Evolutionary conservation across 768 basidiomycete species (phyloP).

Genomic region (Hypsizygus marmoreus): DNA sequence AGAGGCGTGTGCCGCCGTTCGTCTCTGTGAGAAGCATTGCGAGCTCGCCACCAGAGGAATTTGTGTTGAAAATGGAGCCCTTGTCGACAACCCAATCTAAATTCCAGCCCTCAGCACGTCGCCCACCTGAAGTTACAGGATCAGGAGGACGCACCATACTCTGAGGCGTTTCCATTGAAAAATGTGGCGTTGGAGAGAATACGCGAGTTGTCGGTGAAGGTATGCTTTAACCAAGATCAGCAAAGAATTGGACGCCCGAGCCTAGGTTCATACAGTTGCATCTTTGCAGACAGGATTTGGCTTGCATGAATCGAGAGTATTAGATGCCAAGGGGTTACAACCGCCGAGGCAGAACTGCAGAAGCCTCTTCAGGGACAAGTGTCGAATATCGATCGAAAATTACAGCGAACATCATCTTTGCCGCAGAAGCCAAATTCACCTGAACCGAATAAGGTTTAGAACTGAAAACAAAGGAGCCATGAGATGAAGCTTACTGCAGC

Average conservation of each 20-base stretch:
- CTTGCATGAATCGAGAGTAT: slow-evolving; percentile 62
- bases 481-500: slow-evolving; percentile 45
- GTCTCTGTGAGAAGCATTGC: slow-evolving; percentile 66
- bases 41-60: slow-evolving; percentile 63
- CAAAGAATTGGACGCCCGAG: neutral
- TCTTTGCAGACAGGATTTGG: slow-evolving; percentile 74
- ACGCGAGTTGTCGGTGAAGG: slow-evolving; percentile 65
- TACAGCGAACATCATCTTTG: slow-evolving; percentile 38
- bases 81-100: slow-evolving; percentile 73
- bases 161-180: slow-evolving; percentile 74
- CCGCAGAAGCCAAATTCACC: slow-evolving; percentile 61
- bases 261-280: slow-evolving; percentile 41
- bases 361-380: slow-evolving; percentile 4
- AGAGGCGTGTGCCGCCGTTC: slow-evolving; percentile 77
- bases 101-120: neutral
- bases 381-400: neutral
- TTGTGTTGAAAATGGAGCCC: slow-evolving; percentile 66
- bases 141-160: slow-evolving; percentile 49
- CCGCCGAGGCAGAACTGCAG: slow-evolving; percentile 79
- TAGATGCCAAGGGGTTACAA: slow-evolving; percentile 78
- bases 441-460: slow-evolving; percentile 16
- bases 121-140: neutral
- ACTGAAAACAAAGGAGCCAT: neutral
- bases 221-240: slow-evolving; percentile 41
- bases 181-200: slow-evolving; percentile 65